Base-by-base conservation (phyloP, 805 yeast genomes). In the Saccharomyces mikatae region DNA sequence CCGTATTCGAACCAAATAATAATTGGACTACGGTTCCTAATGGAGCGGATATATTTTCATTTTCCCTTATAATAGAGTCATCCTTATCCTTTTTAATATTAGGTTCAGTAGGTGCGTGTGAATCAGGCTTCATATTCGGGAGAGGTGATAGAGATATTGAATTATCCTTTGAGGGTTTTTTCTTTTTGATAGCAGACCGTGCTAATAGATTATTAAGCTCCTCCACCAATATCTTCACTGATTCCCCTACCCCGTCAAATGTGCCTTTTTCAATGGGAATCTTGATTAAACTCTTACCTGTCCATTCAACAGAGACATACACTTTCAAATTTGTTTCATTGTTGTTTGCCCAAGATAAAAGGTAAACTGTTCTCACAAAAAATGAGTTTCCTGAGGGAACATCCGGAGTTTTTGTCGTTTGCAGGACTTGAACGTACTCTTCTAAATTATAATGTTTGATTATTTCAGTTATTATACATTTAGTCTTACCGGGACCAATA, bases 321-420 rank as follows among this genome's bases (percentile, higher is more conserved):
- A 84, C 80, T 26, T 72, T 71, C 5, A 86, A 41, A 27, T 72
- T 73, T 0, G 91, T 85, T 8, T 68, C 56, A 64, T 83, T 83
- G 50, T 76, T 75, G 1, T 72, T 73, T 3, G 77, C 87, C 94
- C 95, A 87, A 10, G 81, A 74, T 6, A 86, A 68, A 60, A 76
- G 77, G 36, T 79, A 76, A 29, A 76, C 73, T 1, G 94, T 84
- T 52, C 76, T 74, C 2, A 85, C 86, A 49, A 77, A 75, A 60
- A 87, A 87, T 0, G 86, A 74, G 58, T 75, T 78, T 6, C 95
- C 94, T 32, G 87, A 82, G 0, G 95, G 95, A n/a, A 87, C 89
- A 71, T 87, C 94, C 0, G 94, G 95, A 0, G 89, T 84, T 50
- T 76, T 78, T 0, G 90, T 82, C 1, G 74, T 66, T 59, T 84